Evolutionary conservation across 1,284 basidiomycete genomes (phyloP), one percentile per base, ranked within the genome.

Genomic region (Rhizoctonia solani): DNA sequence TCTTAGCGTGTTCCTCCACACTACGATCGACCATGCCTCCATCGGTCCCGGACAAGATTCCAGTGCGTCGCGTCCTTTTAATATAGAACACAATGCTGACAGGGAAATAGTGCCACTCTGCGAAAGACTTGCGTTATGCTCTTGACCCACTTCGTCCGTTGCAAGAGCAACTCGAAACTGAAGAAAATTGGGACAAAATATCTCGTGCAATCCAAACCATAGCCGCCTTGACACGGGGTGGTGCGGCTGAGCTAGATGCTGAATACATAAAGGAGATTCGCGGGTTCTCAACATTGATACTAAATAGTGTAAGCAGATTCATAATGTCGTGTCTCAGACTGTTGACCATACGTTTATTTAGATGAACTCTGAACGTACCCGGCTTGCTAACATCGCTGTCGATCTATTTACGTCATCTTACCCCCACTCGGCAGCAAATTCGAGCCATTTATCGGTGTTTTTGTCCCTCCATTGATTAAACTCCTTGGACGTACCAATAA

Each of bases 111-210:
- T 69, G 68, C 39, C 39, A 42, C 14, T 58, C 65, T 21, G 49
- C 50, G 14, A 42, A 56, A 49, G 66, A 58, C 21, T 54, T 69
- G 25, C 54, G 54, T 29, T 55, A 66, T 23, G 65, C 56, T 25
- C 65, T 69, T 34, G 55, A 58, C 19, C 55, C 58, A 29, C 42
- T 69, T 34, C 65, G 66, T 47, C 27, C 47, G 14, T 25, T 61
- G 3, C 47, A 63, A 41, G 66, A 65, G 37, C 70, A 70, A 19
- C 66, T 59, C 32, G 92, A 94, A 77, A 87, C 88, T 1, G 92
- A 94, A 75, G 90, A 94, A 42, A 86, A 85, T 2, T 94, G 92
- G 92, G 89, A 93, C 66, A 80, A 78, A n/a, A 90, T 94, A 42
- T 77, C 82, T 5, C 80, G 82, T 49, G 81, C 81, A 4, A 74